Evolutionary conservation across 2,329 filamentous ascomycete species (phyloP).

Genomic region (Corinectria fuckeliana): DNA sequence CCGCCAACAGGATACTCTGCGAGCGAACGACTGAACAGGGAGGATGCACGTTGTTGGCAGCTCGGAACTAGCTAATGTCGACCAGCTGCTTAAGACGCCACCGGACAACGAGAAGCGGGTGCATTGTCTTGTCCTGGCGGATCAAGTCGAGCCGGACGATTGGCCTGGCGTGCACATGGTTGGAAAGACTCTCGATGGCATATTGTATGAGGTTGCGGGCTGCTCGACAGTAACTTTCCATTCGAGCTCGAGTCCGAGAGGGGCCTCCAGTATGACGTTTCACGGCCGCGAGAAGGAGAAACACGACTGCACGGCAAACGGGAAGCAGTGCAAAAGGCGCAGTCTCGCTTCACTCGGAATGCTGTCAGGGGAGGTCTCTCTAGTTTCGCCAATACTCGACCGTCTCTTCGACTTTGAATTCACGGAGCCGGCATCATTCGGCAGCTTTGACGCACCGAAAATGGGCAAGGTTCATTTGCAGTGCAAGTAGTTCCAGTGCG

Average conservation of each 20-base stretch:
- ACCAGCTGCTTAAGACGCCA: neutral
- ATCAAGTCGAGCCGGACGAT: neutral
- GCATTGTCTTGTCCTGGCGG: neutral
- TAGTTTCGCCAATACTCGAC: neutral
- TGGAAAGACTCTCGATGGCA: neutral
- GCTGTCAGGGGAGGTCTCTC: neutral
- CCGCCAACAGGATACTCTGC: neutral
- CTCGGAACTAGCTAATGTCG: neutral
- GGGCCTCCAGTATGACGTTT: neutral
- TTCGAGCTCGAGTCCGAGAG: neutral
- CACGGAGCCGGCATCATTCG: neutral
- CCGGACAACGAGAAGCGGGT: neutral
- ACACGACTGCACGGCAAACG: neutral
- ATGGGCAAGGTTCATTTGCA: neutral
- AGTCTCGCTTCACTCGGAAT: neutral
- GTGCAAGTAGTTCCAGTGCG: neutral
- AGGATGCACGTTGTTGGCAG: neutral
- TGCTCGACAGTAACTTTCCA: neutral
- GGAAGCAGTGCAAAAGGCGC: neutral
- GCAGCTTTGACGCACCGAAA: neutral
- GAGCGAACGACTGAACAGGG: neutral
- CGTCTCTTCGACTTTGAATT: neutral
- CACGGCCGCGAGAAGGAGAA: neutral
- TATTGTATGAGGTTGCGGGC: neutral
- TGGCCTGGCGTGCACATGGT: neutral